These are phyloP conservation scores for Fusarium ramigenum DNA, from an alignment of 2,329 filamentous ascomycete genomes.

Conservation along the genomic window DNA sequence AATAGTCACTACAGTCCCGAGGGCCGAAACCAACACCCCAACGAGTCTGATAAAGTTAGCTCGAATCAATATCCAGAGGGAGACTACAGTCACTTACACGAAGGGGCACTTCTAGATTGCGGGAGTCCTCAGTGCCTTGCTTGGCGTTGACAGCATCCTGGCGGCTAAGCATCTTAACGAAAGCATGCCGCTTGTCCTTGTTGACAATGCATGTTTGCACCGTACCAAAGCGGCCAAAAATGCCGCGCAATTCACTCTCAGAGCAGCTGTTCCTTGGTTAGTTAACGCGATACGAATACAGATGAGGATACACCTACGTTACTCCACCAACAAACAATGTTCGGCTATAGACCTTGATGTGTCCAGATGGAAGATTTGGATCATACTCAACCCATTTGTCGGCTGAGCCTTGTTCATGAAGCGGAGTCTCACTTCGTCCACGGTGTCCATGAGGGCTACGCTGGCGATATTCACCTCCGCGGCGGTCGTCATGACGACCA, in stretches of 20 bases:
- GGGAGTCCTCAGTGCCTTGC: slow-evolving; percentile 83
- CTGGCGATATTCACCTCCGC: slow-evolving; percentile 81
- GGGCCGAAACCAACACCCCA: slow-evolving; percentile 99
- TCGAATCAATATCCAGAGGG: slow-evolving; percentile 26
- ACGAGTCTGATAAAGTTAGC: slow-evolving; percentile 70
- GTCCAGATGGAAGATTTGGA: slow-evolving; percentile 73
- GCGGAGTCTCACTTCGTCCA: slow-evolving; percentile 69
- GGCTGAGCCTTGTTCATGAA: slow-evolving; percentile 47
- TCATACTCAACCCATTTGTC: slow-evolving; percentile 85
- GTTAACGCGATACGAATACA: slow-evolving; percentile 6
- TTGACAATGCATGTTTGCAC: slow-evolving; percentile 99
- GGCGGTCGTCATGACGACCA: slow-evolving; percentile 66
- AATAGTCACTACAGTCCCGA: slow-evolving; percentile 96
- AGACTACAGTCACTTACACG: slow-evolving; percentile 63
- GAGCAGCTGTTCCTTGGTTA: slow-evolving; percentile 65
- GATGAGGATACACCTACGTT: slow-evolving; percentile 66
- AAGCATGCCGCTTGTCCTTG: slow-evolving; percentile 96
- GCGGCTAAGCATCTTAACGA: slow-evolving; percentile 97
- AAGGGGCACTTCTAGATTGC: slow-evolving; percentile 76
- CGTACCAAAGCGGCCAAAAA: slow-evolving; percentile 83
- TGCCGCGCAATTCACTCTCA: slow-evolving; percentile 81
- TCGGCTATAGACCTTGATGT: slow-evolving; percentile 92
- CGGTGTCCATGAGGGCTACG: slow-evolving; percentile 81
- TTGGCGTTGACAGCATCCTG: slow-evolving; percentile 86
- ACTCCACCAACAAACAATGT: slow-evolving; percentile 98